These are phyloP conservation scores for Lathyrus oleraceus DNA, from an alignment of 306 rosid species.

Conservation along the genomic window DNA sequence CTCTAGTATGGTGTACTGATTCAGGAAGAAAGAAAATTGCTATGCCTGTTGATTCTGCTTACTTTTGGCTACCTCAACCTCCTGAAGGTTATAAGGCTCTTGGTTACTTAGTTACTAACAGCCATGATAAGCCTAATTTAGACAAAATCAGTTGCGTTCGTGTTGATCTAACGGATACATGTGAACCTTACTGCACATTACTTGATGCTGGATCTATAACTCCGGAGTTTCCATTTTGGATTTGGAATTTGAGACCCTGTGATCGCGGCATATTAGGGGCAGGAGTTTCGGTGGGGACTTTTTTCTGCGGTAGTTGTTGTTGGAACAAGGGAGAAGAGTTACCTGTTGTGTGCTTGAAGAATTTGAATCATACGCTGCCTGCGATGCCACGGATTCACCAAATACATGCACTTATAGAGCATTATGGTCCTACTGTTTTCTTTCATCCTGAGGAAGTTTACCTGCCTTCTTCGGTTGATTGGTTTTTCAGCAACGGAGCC, in stretches of 20 bases:
- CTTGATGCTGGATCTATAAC: slow-evolving; percentile 39
- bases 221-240: slow-evolving; percentile 50
- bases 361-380: slow-evolving; percentile 48
- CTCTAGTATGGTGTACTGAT: slow-evolving; percentile 59
- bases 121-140: slow-evolving; percentile 62
- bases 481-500: slow-evolving; percentile 81
- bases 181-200: slow-evolving; percentile 58
- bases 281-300: slow-evolving; percentile 76
- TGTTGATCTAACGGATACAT: slow-evolving; percentile 65
- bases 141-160: slow-evolving; percentile 77
- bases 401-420: slow-evolving; percentile 74
- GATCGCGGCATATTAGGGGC: slow-evolving; percentile 66
- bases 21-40: slow-evolving; percentile 50
- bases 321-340: slow-evolving; percentile 53
- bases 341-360: slow-evolving; percentile 77
- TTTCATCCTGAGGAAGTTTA: slow-evolving; percentile 81
- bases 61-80: slow-evolving; percentile 83
- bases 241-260: slow-evolving; percentile 64
- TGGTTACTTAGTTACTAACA: slow-evolving; percentile 71
- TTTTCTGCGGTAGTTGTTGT: slow-evolving; percentile 54
- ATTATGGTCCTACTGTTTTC: slow-evolving; percentile 84
- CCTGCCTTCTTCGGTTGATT: slow-evolving; percentile 91
- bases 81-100: slow-evolving; percentile 75
- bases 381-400: slow-evolving; percentile 77
- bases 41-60: slow-evolving; percentile 45